phyloP scores from a whole-genome alignment of 73 alveolate species.

The Paramecium sexaurelia region DNA sequence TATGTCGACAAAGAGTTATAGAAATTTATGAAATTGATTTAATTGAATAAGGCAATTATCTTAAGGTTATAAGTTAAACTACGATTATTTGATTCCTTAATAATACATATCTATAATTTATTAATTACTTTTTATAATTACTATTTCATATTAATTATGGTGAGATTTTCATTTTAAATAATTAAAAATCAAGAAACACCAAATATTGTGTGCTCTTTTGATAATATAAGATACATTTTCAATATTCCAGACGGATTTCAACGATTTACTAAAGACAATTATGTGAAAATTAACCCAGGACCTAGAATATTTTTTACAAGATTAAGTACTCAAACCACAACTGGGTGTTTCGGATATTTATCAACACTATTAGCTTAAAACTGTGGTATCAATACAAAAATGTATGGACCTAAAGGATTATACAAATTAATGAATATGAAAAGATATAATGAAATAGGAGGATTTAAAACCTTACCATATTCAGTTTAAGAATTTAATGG shows the following conservation, averaged over 20 bases:
- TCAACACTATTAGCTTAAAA: neutral
- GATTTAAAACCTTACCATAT: slow-evolving; percentile 36
- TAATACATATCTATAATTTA: neutral
- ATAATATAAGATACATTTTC: slow-evolving; percentile 1
- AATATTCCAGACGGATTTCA: slow-evolving; percentile 48
- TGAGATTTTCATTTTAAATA: neutral
- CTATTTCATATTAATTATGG: neutral
- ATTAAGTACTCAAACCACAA: neutral
- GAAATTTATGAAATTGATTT: slow-evolving; percentile 32
- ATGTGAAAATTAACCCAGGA: neutral
- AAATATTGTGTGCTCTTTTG: neutral
- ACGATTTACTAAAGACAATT: slow-evolving; percentile 9
- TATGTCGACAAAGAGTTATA: neutral
- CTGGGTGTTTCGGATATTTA: slow-evolving; percentile 22
- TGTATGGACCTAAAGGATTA: slow-evolving; percentile 26
- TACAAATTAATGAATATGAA: slow-evolving; percentile 15
- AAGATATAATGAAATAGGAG: slow-evolving; percentile 51
- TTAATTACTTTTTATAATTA: no score
- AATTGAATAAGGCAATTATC: neutral
- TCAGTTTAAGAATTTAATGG: slow-evolving; percentile 28
- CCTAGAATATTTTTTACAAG: slow-evolving; percentile 42
- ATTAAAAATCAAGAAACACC: slow-evolving; percentile 30
- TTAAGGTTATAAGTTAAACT: neutral
- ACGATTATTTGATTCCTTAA: neutral
- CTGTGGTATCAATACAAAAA: neutral